Percentiles rank a stretch among this genome's conserved stretches.
Evolutionary conservation across 176 grass and related monocot species (phyloP).

Genomic region (Carex myosuroides): DNA sequence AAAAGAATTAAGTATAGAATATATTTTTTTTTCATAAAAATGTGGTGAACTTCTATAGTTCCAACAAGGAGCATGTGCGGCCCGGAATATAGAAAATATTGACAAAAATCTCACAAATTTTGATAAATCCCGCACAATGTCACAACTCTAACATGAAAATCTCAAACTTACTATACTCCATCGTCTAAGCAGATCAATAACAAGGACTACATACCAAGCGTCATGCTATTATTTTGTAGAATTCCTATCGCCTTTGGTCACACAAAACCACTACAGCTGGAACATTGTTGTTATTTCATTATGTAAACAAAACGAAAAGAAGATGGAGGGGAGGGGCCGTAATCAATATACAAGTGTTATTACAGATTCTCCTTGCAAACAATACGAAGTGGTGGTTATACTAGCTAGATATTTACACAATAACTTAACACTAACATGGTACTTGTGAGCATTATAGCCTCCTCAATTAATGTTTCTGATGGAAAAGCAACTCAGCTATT

Average conservation of each 20-base stretch:
- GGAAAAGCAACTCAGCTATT: conserved; percentile 79
- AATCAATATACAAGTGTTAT: conserved; percentile 8
- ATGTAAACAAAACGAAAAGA: conserved; percentile 7
- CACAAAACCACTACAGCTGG: neutral
- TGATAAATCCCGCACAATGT: neutral
- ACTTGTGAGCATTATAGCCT: conserved; percentile 28
- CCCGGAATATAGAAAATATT: neutral
- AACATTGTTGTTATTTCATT: conserved; percentile 4
- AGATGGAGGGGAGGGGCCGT: neutral
- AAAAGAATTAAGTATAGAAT: neutral
- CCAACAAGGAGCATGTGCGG: neutral
- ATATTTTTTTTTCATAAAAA: neutral
- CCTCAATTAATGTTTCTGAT: conserved; percentile 26
- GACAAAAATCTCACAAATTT: neutral
- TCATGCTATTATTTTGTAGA: conserved; percentile 15
- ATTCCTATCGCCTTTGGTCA: conserved; percentile 8
- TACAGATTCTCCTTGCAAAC: neutral
- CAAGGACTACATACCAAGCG: neutral
- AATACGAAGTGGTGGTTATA: neutral
- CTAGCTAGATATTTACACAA: conserved; percentile 16
- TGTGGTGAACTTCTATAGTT: neutral
- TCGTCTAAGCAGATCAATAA: neutral
- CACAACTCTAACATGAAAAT: neutral
- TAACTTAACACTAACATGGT: conserved; percentile 34
- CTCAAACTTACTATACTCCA: neutral